phyloP scores from a whole-genome alignment of 441 rosid genomes.

The Macaranga tanarius region DNA sequence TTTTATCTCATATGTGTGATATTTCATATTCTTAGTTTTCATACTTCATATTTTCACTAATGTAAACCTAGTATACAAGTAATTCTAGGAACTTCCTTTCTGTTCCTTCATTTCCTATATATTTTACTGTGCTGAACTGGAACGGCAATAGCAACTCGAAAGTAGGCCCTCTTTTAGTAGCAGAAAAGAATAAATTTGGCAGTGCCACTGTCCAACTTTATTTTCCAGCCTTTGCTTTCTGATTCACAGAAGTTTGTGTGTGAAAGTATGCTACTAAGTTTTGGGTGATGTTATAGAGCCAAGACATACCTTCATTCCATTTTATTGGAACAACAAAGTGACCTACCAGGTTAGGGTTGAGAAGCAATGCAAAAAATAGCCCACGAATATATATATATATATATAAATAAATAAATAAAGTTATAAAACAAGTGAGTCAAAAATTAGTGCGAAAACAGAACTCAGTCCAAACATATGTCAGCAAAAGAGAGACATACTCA shows the following conservation, averaged over 20 bases:
- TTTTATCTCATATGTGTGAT: not conserved
- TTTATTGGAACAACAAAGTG: not conserved
- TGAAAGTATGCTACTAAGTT: not conserved
- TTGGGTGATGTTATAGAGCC: not conserved
- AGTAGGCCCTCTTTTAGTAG: not conserved
- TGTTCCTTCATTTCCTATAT: not conserved
- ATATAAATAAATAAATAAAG: no score
- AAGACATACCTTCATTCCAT: not conserved
- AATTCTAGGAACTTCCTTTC: not conserved
- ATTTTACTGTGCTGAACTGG: not conserved
- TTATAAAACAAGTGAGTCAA: no score
- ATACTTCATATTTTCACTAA: not conserved
- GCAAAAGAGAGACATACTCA: not conserved
- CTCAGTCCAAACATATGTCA: no score
- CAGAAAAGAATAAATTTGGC: not conserved
- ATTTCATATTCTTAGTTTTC: not conserved
- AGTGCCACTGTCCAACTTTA: not conserved
- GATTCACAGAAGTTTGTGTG: not conserved
- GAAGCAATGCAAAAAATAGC: no score
- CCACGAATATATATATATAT: no score
- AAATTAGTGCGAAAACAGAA: not conserved
- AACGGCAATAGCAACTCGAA: not conserved
- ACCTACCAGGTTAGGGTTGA: no score
- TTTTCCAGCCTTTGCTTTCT: not conserved
- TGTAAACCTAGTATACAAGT: no score